Conservation (phyloP, 1,139 yeast species). For the Geotrichum citri-aurantii region DNA sequence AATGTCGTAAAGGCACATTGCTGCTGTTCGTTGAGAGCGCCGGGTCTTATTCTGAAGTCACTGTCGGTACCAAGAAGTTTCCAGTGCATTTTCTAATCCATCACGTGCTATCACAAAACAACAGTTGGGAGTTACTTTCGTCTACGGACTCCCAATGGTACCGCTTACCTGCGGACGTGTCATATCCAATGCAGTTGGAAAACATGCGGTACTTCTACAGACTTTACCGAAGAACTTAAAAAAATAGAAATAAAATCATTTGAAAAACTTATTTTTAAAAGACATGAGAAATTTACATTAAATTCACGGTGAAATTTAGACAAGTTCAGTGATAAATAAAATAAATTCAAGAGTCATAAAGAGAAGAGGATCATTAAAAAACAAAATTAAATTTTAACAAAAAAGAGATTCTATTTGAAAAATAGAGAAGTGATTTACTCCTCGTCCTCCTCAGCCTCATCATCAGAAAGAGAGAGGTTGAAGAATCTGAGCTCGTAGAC, state of each 20-base stretch:
- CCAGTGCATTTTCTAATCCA: slow-evolving; percentile 80
- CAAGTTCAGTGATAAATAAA: neutral
- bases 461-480: slow-evolving; percentile 98
- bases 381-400: neutral
- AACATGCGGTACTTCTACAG: slow-evolving; percentile 84
- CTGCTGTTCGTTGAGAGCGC: slow-evolving; percentile 79
- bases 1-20: slow-evolving; percentile 50
- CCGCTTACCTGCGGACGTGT: slow-evolving; percentile 51
- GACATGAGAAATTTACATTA: neutral
- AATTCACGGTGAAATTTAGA: neutral
- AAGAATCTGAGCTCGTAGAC: slow-evolving; percentile 98
- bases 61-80: slow-evolving; percentile 66
- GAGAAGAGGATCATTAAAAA: neutral
- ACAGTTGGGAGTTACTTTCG: slow-evolving; percentile 61
- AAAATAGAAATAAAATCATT: neutral
- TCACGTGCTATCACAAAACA: slow-evolving; percentile 47
- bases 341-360: neutral
- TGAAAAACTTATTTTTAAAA: neutral
- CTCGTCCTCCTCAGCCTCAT: slow-evolving; percentile 62
- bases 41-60: slow-evolving; percentile 79
- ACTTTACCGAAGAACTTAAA: slow-evolving; percentile 49
- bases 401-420: neutral
- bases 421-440: slow-evolving; percentile 11
- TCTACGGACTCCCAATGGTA: slow-evolving; percentile 80
- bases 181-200: slow-evolving; percentile 68